A percentile compares a stretch with the other conserved stretches of the same genome.
Conservation (phyloP, 148 eudicot species). For the Persicaria tinctoria region DNA sequence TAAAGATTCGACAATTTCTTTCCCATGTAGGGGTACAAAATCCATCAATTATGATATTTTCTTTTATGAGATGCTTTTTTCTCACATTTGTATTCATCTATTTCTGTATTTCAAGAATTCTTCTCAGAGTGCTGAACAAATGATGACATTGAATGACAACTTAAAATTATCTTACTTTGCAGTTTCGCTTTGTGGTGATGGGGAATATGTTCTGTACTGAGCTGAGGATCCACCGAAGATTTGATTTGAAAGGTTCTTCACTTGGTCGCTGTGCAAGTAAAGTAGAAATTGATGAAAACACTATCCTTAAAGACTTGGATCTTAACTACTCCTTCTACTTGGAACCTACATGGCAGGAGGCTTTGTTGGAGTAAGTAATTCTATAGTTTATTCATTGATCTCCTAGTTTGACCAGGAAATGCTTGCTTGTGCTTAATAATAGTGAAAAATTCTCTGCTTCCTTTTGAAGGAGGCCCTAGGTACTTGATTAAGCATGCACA, state of each 20-base stretch:
- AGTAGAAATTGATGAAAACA: slow-evolving; percentile 92
- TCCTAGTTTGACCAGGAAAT: not conserved
- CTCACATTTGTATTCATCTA: too few relatives aligned
- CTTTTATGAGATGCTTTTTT: too few relatives aligned
- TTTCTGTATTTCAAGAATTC: not conserved
- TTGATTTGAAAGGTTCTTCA: slow-evolving; percentile 92
- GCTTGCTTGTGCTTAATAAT: not conserved
- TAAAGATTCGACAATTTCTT: not conserved
- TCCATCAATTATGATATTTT: not conserved
- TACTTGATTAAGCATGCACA: not conserved
- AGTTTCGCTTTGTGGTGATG: slow-evolving; percentile 99
- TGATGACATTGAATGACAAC: not conserved
- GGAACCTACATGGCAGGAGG: slow-evolving; percentile 91
- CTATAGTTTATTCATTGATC: not conserved
- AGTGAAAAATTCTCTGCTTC: not conserved
- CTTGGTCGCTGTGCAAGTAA: slow-evolving; percentile 88
- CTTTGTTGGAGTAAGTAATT: slow-evolving; percentile 59
- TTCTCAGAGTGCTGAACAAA: not conserved
- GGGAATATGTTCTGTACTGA: slow-evolving; percentile 99
- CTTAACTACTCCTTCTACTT: slow-evolving; percentile 78
- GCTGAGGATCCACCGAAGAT: slow-evolving; percentile 91
- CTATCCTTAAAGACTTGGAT: slow-evolving; percentile 95
- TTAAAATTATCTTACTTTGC: slow-evolving; percentile 24
- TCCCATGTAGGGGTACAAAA: not conserved
- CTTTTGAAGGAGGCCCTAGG: not conserved